A percentile compares a stretch with the other conserved stretches of the same genome.
These are phyloP conservation scores for Mollisia scopiformis DNA, from an alignment of 2,329 filamentous ascomycete species.

Conservation along the genomic window DNA sequence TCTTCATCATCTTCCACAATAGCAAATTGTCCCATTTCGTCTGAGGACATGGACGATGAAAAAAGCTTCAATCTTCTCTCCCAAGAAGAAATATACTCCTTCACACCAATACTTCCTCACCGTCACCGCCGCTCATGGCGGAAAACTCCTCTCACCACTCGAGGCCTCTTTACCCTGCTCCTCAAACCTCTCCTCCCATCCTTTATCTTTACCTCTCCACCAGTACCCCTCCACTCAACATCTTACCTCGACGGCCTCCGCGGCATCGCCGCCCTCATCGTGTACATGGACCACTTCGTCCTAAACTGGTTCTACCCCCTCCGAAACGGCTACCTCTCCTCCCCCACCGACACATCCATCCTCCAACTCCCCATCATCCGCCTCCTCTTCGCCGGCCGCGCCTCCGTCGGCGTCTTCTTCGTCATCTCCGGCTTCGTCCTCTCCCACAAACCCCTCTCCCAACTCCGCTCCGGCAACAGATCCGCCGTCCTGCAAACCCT, in stretches of 20 bases:
- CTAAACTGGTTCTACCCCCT: slow-evolving; percentile 19
- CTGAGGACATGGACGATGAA: not conserved
- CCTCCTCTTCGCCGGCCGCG: slow-evolving; percentile 45
- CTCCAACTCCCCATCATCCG: slow-evolving; percentile 48
- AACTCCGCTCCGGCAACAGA: slow-evolving; percentile 39
- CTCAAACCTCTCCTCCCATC: slow-evolving; percentile 1
- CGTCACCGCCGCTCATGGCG: not conserved
- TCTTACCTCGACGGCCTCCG: slow-evolving; percentile 51
- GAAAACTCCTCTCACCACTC: slow-evolving; percentile 5
- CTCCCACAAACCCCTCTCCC: slow-evolving; percentile 44
- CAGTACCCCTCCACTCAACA: slow-evolving; percentile 36
- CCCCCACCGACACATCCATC: slow-evolving; percentile 34
- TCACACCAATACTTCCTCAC: not conserved
- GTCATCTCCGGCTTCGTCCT: slow-evolving; percentile 52
- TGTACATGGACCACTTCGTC: slow-evolving; percentile 21
- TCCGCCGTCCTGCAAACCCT: slow-evolving; percentile 41
- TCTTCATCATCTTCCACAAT: not conserved
- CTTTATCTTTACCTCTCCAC: not conserved
- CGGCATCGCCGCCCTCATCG: slow-evolving; percentile 41
- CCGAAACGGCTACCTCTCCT: slow-evolving; percentile 18
- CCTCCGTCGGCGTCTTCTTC: slow-evolving; percentile 52
- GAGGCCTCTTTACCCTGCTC: not conserved
- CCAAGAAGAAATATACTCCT: not conserved
- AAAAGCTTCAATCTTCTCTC: not conserved
- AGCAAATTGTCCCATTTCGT: not conserved